Base-by-base conservation (phyloP, 148 eudicot genomes). In the Camellia sinensis region DNA sequence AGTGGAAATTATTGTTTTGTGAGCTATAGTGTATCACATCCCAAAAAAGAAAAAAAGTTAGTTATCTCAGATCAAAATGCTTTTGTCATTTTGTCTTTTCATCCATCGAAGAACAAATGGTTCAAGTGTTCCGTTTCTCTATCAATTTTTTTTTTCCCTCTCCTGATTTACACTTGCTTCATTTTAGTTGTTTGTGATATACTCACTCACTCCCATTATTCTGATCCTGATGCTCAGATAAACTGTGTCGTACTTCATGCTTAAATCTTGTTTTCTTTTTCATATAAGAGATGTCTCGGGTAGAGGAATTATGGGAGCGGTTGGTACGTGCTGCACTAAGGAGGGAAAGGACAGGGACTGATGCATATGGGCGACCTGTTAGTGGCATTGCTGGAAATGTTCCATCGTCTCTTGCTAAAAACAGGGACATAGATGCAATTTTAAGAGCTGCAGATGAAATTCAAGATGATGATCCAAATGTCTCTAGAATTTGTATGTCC, bases 401-500 rank as follows among this genome's bases (percentile, higher is more conserved):
- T 18, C 99, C 99, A 0, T 89, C 99, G 77, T 97, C 99, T 2
- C 96, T 97, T 40, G 87, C 89, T 29, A 91, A 94, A 66, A 90
- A 85, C 81, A 85, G 85, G 81, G 87, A 90, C 82, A 92, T 97
- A 69, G 99, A 97, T 85, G 95, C 94, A 60, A 97, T 97, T 71
- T 87, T 97, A 22, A 89, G 95, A 79, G 91, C 95, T 82, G 98
- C 99, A 6, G 98, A 97, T 71, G 99, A 97, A 88, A 92, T 97
- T 83, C 99, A 97, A 82, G 93, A 91, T 43, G 97, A 94, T 14
- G 98, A 94, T 71, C 95, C 99, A 7, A 97, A 87, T 75, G 85
- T 97, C 56, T 90, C 99, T 67, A 87, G 99, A 83, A 97, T 97
- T 19, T 82, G 99, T 97, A 90, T 78, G 92, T 83, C 22, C 3